Evolutionary conservation across 2,329 filamentous ascomycete species (phyloP).

Genomic region (Aspergillus sp.): DNA sequence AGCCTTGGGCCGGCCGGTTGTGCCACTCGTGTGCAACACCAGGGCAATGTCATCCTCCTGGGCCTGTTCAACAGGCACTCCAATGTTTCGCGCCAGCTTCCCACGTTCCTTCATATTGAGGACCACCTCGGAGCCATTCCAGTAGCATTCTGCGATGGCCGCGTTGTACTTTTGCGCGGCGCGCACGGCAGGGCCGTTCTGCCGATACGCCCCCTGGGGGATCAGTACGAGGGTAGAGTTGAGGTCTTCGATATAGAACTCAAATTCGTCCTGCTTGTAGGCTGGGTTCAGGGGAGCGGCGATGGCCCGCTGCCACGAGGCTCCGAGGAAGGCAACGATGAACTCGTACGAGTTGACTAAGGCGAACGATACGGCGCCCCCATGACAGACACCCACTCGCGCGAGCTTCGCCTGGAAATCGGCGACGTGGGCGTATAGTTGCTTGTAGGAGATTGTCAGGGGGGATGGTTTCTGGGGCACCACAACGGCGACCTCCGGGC

Average conservation of each 20-base stretch:
- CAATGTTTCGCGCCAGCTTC: constrained; percentile 56
- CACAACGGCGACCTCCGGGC: constrained; percentile 63
- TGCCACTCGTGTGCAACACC: constrained; percentile 80
- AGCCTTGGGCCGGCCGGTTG: constrained; percentile 81
- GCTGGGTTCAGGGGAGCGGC: constrained; percentile 84
- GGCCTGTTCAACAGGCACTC: constrained; percentile 51
- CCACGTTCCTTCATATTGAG: constrained; percentile 76
- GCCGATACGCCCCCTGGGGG: constrained; percentile 65
- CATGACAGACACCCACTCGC: constrained; percentile 65
- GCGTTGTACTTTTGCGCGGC: constrained; percentile 76
- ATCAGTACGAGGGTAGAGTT: constrained; percentile 76
- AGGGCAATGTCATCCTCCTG: constrained; percentile 77
- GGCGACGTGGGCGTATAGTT: constrained; percentile 63
- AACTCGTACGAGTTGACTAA: constrained; percentile 84
- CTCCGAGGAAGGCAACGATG: constrained; percentile 81
- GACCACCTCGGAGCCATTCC: constrained; percentile 67
- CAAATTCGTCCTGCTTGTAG: constrained; percentile 87
- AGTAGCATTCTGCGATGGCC: constrained; percentile 84
- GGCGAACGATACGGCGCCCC: constrained; percentile 76
- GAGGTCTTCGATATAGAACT: constrained; percentile 88
- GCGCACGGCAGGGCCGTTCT: constrained; percentile 68
- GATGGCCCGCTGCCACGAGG: constrained; percentile 77
- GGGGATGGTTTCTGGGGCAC: constrained; percentile 63
- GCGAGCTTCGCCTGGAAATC: constrained; percentile 77
- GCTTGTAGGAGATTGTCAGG: constrained; percentile 67